Conservation (phyloP, 1,284 basidiomycete species). For the Sutorius eximius region DNA sequence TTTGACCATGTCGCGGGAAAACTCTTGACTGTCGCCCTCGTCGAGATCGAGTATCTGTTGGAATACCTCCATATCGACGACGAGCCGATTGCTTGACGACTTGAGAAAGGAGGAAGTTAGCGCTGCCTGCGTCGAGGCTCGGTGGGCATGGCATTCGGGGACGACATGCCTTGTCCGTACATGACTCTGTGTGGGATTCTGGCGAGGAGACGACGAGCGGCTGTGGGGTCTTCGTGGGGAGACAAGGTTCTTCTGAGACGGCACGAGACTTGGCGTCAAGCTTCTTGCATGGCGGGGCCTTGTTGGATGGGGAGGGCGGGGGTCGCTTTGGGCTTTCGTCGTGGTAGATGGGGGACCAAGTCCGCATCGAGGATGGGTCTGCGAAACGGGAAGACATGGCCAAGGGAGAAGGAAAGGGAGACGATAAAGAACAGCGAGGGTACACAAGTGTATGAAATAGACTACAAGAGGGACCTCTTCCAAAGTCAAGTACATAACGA, state of each 20-base stretch:
- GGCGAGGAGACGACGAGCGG: constrained; percentile 1
- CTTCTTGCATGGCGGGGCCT: constrained; percentile 35
- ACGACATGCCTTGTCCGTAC: constrained; percentile 29
- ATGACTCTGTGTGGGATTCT: constrained; percentile 23
- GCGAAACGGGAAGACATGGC: constrained; percentile 33
- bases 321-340: constrained; percentile 32
- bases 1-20: constrained; percentile 74
- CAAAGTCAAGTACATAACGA: constrained; percentile 32
- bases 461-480: constrained; percentile 29
- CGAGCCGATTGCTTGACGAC: constrained; percentile 15
- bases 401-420: constrained; percentile 1
- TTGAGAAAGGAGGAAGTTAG: constrained; percentile 14
- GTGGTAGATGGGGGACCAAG: constrained; percentile 33
- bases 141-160: background rate
- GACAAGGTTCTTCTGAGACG: constrained; percentile 32
- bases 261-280: constrained; percentile 33
- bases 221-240: constrained; percentile 17
- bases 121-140: background rate
- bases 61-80: constrained; percentile 81
- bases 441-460: constrained; percentile 25
- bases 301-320: constrained; percentile 35
- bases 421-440: constrained; percentile 7
- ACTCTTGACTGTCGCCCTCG: constrained; percentile 78
- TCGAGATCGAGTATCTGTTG: constrained; percentile 88
- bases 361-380: constrained; percentile 31